A percentile compares a stretch with the other conserved stretches of the same genome.
These are phyloP conservation scores for Podospora fimiseda DNA, from an alignment of 495 filamentous ascomycete species.

Conservation along the genomic window DNA sequence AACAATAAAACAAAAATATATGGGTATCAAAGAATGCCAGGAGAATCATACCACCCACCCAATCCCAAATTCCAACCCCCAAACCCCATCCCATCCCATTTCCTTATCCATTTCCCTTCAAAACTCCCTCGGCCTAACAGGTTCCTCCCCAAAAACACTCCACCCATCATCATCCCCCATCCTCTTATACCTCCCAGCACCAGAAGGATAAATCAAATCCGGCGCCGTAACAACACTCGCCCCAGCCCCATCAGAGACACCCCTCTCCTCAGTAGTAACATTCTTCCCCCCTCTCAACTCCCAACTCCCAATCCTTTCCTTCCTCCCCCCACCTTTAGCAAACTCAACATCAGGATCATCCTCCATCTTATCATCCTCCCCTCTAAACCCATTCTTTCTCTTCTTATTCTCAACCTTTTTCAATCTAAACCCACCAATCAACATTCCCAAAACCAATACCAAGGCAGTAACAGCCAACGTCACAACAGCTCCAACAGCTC, in stretches of 20 bases:
- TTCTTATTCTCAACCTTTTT: constrained; percentile 12
- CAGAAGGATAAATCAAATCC: background rate
- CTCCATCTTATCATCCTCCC: constrained; percentile 33
- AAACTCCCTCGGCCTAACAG: constrained; percentile 14
- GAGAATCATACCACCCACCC: background rate
- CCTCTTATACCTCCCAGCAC: too few relatives aligned
- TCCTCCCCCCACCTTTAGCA: constrained; percentile 23
- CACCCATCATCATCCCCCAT: constrained; percentile 5
- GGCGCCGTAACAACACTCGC: background rate
- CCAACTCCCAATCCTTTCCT: constrained; percentile 39
- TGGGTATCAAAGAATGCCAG: background rate
- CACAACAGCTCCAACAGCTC: constrained; percentile 33
- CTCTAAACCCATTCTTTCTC: constrained; percentile 18
- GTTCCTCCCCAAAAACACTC: constrained; percentile 4
- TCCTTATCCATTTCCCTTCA: background rate
- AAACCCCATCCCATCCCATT: background rate
- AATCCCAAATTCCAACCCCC: background rate
- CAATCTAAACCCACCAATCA: constrained; percentile 27
- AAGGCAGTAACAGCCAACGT: constrained; percentile 22
- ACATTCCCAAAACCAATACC: constrained; percentile 16
- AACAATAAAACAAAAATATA: background rate
- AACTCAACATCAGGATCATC: constrained; percentile 32
- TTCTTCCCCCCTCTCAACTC: constrained; percentile 24
- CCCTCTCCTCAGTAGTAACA: background rate
- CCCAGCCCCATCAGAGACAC: constrained; percentile 1